Percentiles rank a stretch among this genome's conserved stretches.
Evolutionary conservation across 2,329 filamentous ascomycete species (phyloP).

Genomic region (Graphiopsis chlorocephala): DNA sequence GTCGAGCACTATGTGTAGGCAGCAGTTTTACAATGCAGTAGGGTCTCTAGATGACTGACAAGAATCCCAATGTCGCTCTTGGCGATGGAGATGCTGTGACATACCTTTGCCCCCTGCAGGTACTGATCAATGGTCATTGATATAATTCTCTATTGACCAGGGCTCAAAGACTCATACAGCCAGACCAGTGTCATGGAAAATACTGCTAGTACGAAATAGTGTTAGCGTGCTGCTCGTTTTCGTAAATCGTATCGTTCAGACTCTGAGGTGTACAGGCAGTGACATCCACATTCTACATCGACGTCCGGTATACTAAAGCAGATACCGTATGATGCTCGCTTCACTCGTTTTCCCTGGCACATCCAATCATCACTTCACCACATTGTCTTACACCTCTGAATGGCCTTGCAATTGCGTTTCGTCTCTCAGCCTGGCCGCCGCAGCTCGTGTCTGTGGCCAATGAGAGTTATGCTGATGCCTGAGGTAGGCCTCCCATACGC

Average conservation of each 20-base stretch:
- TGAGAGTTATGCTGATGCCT: not conserved
- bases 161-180: not conserved
- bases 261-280: not conserved
- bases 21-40: not conserved
- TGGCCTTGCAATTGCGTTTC: not conserved
- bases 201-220: not conserved
- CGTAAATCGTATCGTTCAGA: not conserved
- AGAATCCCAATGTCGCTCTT: not conserved
- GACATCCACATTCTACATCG: not conserved
- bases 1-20: not conserved
- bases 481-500: not conserved
- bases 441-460: not conserved
- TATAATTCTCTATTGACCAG: not conserved
- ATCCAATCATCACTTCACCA: not conserved
- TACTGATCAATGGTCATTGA: not conserved
- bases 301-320: not conserved
- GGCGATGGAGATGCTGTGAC: not conserved
- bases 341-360: not conserved
- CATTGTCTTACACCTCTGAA: not conserved
- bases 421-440: not conserved
- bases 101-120: not conserved
- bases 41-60: not conserved
- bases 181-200: not conserved
- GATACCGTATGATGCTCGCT: not conserved
- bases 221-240: not conserved